These are phyloP conservation scores for Podaxis carcinomalis DNA, from an alignment of 768 basidiomycete species.

Conservation along the genomic window DNA sequence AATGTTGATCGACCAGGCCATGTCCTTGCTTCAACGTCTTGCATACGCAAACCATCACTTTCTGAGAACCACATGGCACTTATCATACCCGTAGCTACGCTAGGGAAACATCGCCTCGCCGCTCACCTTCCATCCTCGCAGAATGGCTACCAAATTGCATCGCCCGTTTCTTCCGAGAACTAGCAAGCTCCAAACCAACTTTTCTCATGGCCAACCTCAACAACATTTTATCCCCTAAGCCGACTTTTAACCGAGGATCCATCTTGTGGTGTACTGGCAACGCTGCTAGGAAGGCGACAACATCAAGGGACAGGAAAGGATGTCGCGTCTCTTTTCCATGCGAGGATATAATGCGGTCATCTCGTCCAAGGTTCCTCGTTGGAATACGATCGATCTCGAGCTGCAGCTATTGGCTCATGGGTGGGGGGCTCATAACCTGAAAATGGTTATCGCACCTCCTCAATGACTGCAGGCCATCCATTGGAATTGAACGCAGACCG, in stretches of 20 bases:
- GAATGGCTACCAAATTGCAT: conserved; percentile 97
- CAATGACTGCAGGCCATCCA: conserved; percentile 74
- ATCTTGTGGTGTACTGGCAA: conserved; percentile 81
- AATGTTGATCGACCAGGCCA: conserved; percentile 1
- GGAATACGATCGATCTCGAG: conserved; percentile 87
- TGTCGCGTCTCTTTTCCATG: conserved; percentile 92
- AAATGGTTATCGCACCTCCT: conserved; percentile 53
- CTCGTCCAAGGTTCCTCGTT: conserved; percentile 84
- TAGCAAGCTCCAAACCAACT: conserved; percentile 75
- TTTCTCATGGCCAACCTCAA: conserved; percentile 66
- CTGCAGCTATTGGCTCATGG: conserved; percentile 58
- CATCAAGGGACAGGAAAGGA: conserved; percentile 80
- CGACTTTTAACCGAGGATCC: conserved; percentile 71
- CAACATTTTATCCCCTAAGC: conserved; percentile 87
- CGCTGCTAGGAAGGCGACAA: conserved; percentile 72
- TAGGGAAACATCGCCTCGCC: conserved; percentile 45
- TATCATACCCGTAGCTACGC: conserved; percentile 15
- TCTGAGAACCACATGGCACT: not conserved
- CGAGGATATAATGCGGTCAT: conserved; percentile 90
- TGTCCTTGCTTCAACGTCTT: not conserved
- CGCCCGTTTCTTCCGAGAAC: conserved; percentile 79
- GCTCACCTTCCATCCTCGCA: conserved; percentile 74
- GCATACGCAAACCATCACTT: not conserved
- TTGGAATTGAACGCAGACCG: conserved; percentile 62
- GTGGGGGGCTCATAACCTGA: not conserved